Conservation (phyloP, 306 rosid genomes). For the Senna tora region DNA sequence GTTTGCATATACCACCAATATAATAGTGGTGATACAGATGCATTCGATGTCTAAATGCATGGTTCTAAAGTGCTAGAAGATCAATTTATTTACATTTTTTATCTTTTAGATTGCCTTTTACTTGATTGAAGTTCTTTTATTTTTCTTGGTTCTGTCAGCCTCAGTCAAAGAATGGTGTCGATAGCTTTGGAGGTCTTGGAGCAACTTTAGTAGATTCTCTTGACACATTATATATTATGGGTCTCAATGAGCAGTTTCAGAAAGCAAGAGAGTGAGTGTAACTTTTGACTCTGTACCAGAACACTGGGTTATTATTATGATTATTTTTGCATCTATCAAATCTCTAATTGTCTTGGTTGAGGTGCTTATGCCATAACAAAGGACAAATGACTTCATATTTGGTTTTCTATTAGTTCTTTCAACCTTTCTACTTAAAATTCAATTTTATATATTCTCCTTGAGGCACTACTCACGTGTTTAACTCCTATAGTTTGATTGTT, state of each 20-base stretch:
- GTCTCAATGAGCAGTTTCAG: conserved; percentile 86
- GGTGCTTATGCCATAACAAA: conserved; percentile 16
- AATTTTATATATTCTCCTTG: conserved; percentile 24
- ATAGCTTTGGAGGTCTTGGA: conserved; percentile 99
- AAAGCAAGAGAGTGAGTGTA: conserved; percentile 88
- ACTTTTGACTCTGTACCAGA: conserved; percentile 31
- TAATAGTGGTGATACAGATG: conserved; percentile 14
- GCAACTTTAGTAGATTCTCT: conserved; percentile 97
- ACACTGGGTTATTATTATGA: conserved; percentile 2
- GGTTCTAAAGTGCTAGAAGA: conserved; percentile 5
- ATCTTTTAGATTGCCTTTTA: conserved; percentile 16
- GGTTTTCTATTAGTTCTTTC: neutral
- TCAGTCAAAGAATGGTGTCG: conserved; percentile 82
- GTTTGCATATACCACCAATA: conserved; percentile 9
- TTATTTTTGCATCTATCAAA: conserved; percentile 13
- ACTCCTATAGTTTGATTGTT: conserved; percentile 31
- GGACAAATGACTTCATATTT: conserved; percentile 16
- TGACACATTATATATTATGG: conserved; percentile 94
- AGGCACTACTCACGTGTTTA: conserved; percentile 25
- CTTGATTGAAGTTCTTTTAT: conserved; percentile 34
- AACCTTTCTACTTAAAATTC: neutral
- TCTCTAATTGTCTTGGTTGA: conserved; percentile 21
- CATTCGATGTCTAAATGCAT: conserved; percentile 19
- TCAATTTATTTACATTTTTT: neutral
- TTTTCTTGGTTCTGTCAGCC: conserved; percentile 66